phyloP scores from a whole-genome alignment of 148 eudicot species.

The Polygonum aviculare region DNA sequence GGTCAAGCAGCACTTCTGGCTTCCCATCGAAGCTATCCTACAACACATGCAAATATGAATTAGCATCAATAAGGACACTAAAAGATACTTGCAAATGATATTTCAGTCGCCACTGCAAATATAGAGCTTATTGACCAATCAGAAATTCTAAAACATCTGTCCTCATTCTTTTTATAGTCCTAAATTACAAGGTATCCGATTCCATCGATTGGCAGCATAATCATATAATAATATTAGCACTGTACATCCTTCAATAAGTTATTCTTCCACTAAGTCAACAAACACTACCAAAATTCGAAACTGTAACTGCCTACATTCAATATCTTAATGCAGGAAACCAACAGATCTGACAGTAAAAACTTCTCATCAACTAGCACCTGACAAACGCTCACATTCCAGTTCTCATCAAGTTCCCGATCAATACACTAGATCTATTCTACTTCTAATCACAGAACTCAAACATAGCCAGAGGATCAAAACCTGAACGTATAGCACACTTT shows the following conservation, averaged over 20 bases:
- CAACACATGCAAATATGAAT: conserved; percentile 8
- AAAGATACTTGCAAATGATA: neutral
- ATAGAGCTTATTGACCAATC: neutral
- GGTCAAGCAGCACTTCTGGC: conserved; percentile 84
- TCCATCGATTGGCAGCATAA: neutral
- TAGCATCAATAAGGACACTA: neutral
- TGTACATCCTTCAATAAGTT: neutral
- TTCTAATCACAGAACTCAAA: neutral
- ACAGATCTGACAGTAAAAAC: neutral
- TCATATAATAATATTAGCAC: neutral
- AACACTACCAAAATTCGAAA: neutral
- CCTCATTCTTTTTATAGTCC: neutral
- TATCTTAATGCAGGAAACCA: neutral
- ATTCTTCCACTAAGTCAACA: neutral
- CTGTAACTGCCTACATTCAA: neutral
- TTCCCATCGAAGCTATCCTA: conserved; percentile 84
- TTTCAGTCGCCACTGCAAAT: neutral
- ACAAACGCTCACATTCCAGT: neutral
- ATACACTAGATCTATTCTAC: neutral
- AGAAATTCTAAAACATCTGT: neutral
- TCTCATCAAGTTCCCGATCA: neutral
- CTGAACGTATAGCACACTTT: conserved; percentile 77
- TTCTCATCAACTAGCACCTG: neutral
- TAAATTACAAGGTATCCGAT: neutral
- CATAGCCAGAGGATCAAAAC: conserved; percentile 19